Base-by-base conservation (phyloP, 2,329 filamentous ascomycete genomes). In the Hysterium pulicare region DNA sequence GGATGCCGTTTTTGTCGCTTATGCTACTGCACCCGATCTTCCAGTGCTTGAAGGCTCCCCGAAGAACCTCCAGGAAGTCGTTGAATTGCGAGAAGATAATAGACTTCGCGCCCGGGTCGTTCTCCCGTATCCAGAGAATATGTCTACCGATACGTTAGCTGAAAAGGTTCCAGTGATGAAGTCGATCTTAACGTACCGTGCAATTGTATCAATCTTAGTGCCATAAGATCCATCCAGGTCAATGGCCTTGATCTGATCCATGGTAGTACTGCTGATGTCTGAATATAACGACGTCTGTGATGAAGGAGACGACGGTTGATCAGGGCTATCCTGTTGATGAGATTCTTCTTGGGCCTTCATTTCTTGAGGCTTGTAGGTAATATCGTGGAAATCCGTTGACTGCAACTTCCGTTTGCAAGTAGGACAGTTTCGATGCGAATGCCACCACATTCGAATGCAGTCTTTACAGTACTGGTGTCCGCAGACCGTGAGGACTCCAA, bases 51-150 rank as follows among this genome's bases (percentile, higher is more conserved):
- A 97, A 84, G 0, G 90, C 91, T 8, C 74, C 75, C 7, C 75
- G 76, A 1, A 97, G 74, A 5, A 95, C 82, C 1, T 77, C 71
- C 1, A 97, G 73, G 54, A 96, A 97, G 41, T 87, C 84, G 42
- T 79, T 79, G 64, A 89, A 93, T 68, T 97, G 91, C 1, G 88
- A 94, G 65, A 95, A 98, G n/a, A 97, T 78, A 61, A 98, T 86
- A 0, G 87, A 87, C 62, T 97, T 97, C 8, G 89, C 82, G 0
- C 89, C 89, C 0, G 89, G 87, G 53, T 96, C 90, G 36, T 87
- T 81, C 51, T 86, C 75, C 2, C 91, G 82, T 16, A 97, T 75
- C 87, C 88, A 96, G 13, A 95, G 68, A 2, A 97, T 68, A 62
- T 97, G 93, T 2, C 88, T 79, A 21, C 84, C 77, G 2, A 91